Evolutionary conservation across 2,329 filamentous ascomycete species (phyloP).

Genomic region (Dothideomycetes sp.): DNA sequence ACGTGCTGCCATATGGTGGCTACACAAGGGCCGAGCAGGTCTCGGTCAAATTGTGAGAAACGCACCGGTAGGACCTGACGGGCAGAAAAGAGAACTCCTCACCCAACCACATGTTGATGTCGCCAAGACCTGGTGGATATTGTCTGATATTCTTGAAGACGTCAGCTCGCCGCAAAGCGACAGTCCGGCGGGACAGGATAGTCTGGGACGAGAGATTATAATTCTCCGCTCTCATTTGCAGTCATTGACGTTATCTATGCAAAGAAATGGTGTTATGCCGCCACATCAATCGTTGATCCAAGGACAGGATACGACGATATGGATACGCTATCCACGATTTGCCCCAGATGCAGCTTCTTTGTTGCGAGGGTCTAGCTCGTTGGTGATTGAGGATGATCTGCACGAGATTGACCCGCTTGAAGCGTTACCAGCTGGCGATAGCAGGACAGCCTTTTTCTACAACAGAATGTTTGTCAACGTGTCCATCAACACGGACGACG

Average conservation of each 20-base stretch:
- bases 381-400: slow-evolving; percentile 36
- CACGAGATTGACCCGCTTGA: slow-evolving; percentile 45
- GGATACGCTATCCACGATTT: slow-evolving; percentile 66
- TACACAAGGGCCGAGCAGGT: slow-evolving; percentile 65
- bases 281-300: slow-evolving; percentile 55
- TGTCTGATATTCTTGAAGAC: slow-evolving; percentile 27
- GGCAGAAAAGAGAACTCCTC: slow-evolving; percentile 37
- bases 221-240: slow-evolving; percentile 35
- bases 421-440: slow-evolving; percentile 68
- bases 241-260: slow-evolving; percentile 72
- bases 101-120: slow-evolving; percentile 78
- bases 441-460: slow-evolving; percentile 62
- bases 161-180: slow-evolving; percentile 2
- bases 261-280: slow-evolving; percentile 68
- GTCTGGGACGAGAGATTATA: slow-evolving; percentile 2
- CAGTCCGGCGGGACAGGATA: slow-evolving; percentile 7
- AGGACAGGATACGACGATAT: slow-evolving; percentile 69
- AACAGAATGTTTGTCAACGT: slow-evolving; percentile 66
- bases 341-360: slow-evolving; percentile 61
- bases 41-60: slow-evolving; percentile 63
- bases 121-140: slow-evolving; percentile 78
- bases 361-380: slow-evolving; percentile 47
- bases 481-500: slow-evolving; percentile 61
- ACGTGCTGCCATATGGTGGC: slow-evolving; percentile 78
- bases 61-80: slow-evolving; percentile 39